Evolutionary conservation across 306 rosid species (phyloP).

Genomic region (Cucumis cinereus): DNA sequence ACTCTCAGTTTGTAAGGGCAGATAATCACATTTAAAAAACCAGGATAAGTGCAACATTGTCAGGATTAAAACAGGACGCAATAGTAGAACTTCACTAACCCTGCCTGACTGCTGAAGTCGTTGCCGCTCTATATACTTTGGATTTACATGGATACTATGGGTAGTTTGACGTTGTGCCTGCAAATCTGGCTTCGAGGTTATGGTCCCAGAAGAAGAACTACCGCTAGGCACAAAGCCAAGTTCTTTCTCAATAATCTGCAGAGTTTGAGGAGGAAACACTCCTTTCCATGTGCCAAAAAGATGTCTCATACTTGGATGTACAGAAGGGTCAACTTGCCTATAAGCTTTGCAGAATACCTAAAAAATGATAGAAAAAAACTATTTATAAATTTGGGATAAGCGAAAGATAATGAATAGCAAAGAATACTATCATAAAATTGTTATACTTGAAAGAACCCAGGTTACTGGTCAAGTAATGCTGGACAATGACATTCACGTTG

Average conservation of each 20-base stretch:
- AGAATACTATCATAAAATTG: conserved; percentile 1
- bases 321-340: conserved; percentile 59
- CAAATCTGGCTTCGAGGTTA: conserved; percentile 52
- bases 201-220: conserved; percentile 39
- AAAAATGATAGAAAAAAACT: conserved; percentile 10
- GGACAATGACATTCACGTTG: conserved; percentile 6
- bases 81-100: conserved; percentile 37
- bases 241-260: conserved; percentile 70
- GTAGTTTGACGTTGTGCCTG: conserved; percentile 53
- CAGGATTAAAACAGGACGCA: not conserved
- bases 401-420: not conserved
- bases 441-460: conserved; percentile 9
- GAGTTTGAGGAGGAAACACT: conserved; percentile 73
- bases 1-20: not conserved
- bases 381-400: not conserved
- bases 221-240: conserved; percentile 45
- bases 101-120: conserved; percentile 66
- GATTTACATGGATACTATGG: conserved; percentile 87
- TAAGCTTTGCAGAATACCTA: conserved; percentile 92
- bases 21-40: not conserved
- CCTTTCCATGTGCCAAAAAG: conserved; percentile 98
- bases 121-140: conserved; percentile 85
- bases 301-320: conserved; percentile 73
- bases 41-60: not conserved
- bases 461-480: conserved; percentile 9